A percentile compares a stretch with the other conserved stretches of the same genome.
phyloP scores from a whole-genome alignment of 208 protist species.

The Wallacemonas collosoma region DNA sequence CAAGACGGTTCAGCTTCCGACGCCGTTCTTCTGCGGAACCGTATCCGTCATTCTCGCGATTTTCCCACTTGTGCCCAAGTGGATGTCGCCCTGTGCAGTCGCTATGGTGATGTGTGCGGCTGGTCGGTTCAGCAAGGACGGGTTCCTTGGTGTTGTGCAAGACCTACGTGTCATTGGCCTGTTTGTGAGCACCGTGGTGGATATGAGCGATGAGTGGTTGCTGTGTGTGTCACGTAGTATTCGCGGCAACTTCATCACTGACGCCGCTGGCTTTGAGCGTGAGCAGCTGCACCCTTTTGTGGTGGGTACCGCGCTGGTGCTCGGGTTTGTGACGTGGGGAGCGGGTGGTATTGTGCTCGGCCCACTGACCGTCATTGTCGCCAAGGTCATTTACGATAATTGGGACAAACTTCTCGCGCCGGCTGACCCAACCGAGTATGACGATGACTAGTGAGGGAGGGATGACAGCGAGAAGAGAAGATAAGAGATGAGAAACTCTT shows the following conservation, averaged over 20 bases:
- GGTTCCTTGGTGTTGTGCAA: constrained; percentile 13
- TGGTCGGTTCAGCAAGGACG: constrained; percentile 3
- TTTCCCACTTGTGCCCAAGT: constrained; percentile 71
- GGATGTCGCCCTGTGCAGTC: constrained; percentile 51
- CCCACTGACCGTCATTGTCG: constrained; percentile 70
- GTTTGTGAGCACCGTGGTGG: constrained; percentile 36
- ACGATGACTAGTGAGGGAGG: neutral
- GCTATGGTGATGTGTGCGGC: constrained; percentile 22
- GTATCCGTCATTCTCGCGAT: constrained; percentile 52
- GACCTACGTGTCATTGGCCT: constrained; percentile 37
- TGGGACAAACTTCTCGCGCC: constrained; percentile 52
- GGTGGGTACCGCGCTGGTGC: constrained; percentile 53
- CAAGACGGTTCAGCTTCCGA: constrained; percentile 39
- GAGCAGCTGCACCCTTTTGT: constrained; percentile 63
- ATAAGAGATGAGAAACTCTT: neutral
- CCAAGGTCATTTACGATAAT: constrained; percentile 76
- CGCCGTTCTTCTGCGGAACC: constrained; percentile 51
- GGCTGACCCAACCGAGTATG: neutral
- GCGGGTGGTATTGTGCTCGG: constrained; percentile 65
- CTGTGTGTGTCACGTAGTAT: constrained; percentile 58
- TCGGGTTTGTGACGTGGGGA: constrained; percentile 70
- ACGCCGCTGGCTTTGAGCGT: constrained; percentile 25
- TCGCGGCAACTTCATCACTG: constrained; percentile 30
- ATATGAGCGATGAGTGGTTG: constrained; percentile 66
- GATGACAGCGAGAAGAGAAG: neutral